Base-by-base conservation (phyloP, 345 rosid genomes). In the Noccaea bulbosa region DNA sequence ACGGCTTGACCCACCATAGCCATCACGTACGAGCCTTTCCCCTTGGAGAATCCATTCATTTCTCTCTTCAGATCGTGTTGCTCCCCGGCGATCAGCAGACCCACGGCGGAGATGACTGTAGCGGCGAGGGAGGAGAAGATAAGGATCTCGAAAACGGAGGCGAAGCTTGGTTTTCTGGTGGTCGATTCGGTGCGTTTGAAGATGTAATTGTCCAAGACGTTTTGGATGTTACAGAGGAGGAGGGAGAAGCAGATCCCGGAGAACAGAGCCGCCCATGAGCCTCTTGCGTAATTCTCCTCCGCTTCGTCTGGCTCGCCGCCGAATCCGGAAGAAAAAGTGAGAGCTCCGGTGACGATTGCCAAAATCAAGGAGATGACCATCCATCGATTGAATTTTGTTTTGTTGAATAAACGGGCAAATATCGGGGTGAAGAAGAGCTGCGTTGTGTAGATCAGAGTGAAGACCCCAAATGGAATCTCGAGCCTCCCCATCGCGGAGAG, bases 341-440 rank as follows among this genome's bases (percentile, higher is more conserved):
- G 80, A 41, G 80, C 48, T 11, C 83, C 82, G 5, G 85, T 61
- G 9, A 69, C 69, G 6, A 83, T 61, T 1, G 76, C 72, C 4
- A 86, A 65, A 33, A 63, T 7, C 8, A 57, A 24, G 0, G 76
- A 76, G 72, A 70, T 56, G 0, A 76, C 51, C 50, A 58, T 37
- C 80, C 80, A 76, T 56, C 75, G 11, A 5, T 76, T 71, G 50
- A 76, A 50, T 35, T 69, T 76, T 56, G 22, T 34, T 35, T 65
- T 70, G 72, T 76, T 76, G 63, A 76, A 5, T 17, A 65, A 22
- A 6, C 27, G 47, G 12, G 72, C 65, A 50, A 76, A 65, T 5
- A 71, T 40, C 0, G 72, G 65, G 3, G 80, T 76, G 72, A 76
- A 76, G 56, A 76, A 4, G 49, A 76, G 72, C 44, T 76, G 80